Evolutionary conservation across 257 asterid genomes (phyloP).

Genomic region (Lavandula angustifolia): DNA sequence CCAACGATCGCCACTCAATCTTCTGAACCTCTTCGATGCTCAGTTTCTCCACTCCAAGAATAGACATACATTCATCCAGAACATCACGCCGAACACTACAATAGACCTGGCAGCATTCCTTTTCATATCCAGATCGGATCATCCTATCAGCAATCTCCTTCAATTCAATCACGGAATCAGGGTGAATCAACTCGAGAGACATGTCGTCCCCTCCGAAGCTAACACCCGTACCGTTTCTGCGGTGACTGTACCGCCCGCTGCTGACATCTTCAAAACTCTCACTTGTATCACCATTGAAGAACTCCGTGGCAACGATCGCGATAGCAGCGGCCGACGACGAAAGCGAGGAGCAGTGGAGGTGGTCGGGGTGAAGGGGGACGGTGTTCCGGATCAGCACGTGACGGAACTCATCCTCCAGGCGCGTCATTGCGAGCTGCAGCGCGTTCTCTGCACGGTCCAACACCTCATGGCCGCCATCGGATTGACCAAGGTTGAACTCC

Average conservation of each 20-base stretch:
- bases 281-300: slow-evolving; percentile 40
- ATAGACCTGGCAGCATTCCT: slow-evolving; percentile 92
- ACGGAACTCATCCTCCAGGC: slow-evolving; percentile 89
- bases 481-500: slow-evolving; percentile 46
- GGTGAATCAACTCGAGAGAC: slow-evolving; percentile 65
- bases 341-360: slow-evolving; percentile 64
- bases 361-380: slow-evolving; percentile 62
- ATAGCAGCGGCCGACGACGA: slow-evolving; percentile 60
- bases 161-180: slow-evolving; percentile 66
- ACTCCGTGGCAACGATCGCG: slow-evolving; percentile 63
- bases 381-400: slow-evolving; percentile 58
- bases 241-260: slow-evolving; percentile 65
- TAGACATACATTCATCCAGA: slow-evolving; percentile 75
- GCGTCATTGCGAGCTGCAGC: slow-evolving; percentile 78
- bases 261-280: slow-evolving; percentile 52
- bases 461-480: slow-evolving; percentile 39
- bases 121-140: slow-evolving; percentile 88
- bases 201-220: slow-evolving; percentile 74
- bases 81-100: slow-evolving; percentile 81
- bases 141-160: slow-evolving; percentile 83
- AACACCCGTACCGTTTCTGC: slow-evolving; percentile 45
- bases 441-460: slow-evolving; percentile 76
- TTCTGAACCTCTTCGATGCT: slow-evolving; percentile 98
- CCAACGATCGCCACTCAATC: slow-evolving; percentile 73
- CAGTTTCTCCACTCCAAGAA: slow-evolving; percentile 78